A percentile compares a stretch with the other conserved stretches of the same genome.
These are phyloP conservation scores for Chlamydomonas schloesseri DNA, from an alignment of 139 green algal species.

Conservation along the genomic window DNA sequence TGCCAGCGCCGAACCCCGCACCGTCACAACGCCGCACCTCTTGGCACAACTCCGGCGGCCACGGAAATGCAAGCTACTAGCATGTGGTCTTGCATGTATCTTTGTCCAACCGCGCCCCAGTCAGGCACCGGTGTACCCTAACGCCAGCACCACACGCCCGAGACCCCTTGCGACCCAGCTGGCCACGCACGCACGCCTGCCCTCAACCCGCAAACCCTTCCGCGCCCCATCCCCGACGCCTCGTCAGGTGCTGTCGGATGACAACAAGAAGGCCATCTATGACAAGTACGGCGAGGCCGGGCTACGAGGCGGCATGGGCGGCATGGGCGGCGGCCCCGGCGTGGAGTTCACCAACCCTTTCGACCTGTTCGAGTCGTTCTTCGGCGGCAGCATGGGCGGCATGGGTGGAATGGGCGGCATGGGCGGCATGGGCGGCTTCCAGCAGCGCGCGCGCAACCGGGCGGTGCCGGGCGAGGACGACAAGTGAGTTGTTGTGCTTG, in stretches of 20 bases:
- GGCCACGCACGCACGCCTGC: too few species aligned
- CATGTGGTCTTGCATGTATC: too few species aligned
- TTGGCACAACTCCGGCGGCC: too few species aligned
- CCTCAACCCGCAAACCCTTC: not conserved
- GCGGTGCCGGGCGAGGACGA: constrained; percentile 86
- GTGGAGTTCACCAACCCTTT: constrained; percentile 95
- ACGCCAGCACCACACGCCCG: too few species aligned
- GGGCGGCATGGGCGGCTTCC: constrained; percentile 57
- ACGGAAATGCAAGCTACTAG: too few species aligned
- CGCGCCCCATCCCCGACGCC: too few species aligned
- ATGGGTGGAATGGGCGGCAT: constrained; percentile 55
- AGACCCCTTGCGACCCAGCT: too few species aligned
- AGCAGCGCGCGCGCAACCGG: not conserved
- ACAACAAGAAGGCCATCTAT: constrained; percentile 96
- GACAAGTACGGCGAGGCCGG: constrained; percentile 97
- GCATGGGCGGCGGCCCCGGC: constrained; percentile 61
- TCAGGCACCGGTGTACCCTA: too few species aligned
- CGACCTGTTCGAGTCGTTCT: constrained; percentile 99
- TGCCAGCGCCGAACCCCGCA: too few species aligned
- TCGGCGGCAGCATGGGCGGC: constrained; percentile 79
- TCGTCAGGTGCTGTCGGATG: constrained; percentile 94
- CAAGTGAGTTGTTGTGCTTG: constrained; percentile 45
- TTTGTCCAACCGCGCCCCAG: too few species aligned
- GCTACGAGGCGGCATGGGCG: constrained; percentile 89
- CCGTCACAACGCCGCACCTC: too few species aligned